A percentile compares a stretch with the other conserved stretches of the same genome.
Conservation (phyloP, 352 stramenopile species). For the Phytophthora vignae region DNA sequence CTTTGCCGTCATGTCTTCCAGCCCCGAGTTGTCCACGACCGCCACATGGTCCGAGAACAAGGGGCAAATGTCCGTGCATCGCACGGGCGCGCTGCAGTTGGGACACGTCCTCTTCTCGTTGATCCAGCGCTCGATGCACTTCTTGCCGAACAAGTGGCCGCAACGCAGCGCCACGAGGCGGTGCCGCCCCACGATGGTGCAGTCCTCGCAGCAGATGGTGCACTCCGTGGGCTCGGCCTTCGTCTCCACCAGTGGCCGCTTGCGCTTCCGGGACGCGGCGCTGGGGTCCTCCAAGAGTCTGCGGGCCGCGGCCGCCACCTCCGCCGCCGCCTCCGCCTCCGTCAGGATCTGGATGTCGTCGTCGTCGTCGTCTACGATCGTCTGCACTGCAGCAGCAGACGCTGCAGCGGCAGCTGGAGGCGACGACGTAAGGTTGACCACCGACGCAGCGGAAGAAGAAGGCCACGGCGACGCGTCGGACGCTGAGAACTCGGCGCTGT, state of each 20-base stretch:
- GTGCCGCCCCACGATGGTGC: conserved; percentile 63
- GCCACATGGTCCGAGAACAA: conserved; percentile 79
- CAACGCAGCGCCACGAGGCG: conserved; percentile 75
- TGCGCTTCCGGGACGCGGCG: conserved; percentile 33
- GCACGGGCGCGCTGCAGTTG: conserved; percentile 66
- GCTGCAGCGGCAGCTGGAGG: background rate
- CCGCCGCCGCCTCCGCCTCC: conserved; percentile 24
- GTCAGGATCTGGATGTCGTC: conserved; percentile 46
- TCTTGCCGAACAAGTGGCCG: conserved; percentile 78
- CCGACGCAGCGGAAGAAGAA: no score
- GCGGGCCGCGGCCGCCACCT: conserved; percentile 24
- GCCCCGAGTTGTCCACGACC: conserved; percentile 76
- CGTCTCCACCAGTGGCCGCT: conserved; percentile 35
- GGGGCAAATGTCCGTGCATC: conserved; percentile 59
- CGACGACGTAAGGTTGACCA: conserved; percentile 25
- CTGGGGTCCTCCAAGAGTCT: conserved; percentile 6
- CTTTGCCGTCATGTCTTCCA: conserved; percentile 67
- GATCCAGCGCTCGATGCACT: conserved; percentile 82
- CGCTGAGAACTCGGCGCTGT: background rate
- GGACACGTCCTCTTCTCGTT: conserved; percentile 66
- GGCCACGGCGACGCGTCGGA: no score
- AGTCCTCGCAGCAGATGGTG: conserved; percentile 78
- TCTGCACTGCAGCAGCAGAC: background rate
- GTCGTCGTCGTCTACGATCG: conserved; percentile 35
- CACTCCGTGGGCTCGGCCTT: conserved; percentile 74